phyloP scores from a whole-genome alignment of 176 grass and related monocot species.

The Puya raimondii region DNA sequence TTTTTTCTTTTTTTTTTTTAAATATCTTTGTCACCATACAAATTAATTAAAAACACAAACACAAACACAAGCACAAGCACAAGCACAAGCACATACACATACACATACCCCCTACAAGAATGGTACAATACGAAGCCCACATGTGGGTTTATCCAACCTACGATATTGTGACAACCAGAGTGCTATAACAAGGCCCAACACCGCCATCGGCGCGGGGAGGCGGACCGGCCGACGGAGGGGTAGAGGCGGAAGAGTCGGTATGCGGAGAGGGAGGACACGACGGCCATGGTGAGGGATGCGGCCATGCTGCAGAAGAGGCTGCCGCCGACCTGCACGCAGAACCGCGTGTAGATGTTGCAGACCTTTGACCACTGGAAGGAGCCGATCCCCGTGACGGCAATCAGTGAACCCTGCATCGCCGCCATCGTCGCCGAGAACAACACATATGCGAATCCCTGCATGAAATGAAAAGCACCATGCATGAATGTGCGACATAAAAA shows the following conservation, averaged over 20 bases:
- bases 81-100: not conserved
- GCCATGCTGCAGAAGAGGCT: conserved; percentile 44
- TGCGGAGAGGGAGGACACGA: conserved; percentile 56
- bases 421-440: conserved; percentile 56
- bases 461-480: not conserved
- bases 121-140: not conserved
- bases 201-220: not conserved
- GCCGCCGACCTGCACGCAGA: conserved; percentile 67
- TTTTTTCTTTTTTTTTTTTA: too few relatives aligned
- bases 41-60: too few relatives aligned
- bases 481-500: not conserved
- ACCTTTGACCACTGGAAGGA: conserved; percentile 74
- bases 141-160: not conserved
- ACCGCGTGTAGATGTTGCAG: conserved; percentile 93
- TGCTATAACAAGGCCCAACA: not conserved
- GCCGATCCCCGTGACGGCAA: conserved; percentile 39
- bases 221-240: conserved; percentile 1
- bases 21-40: too few relatives aligned
- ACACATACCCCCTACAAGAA: not conserved
- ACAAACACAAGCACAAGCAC: not conserved
- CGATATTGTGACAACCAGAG: not conserved
- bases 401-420: conserved; percentile 45
- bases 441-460: conserved; percentile 41
- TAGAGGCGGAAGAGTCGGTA: conserved; percentile 64
- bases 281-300: conserved; percentile 31